phyloP scores from a whole-genome alignment of 495 filamentous ascomycete species.

The Barbatosphaeria neglecta region DNA sequence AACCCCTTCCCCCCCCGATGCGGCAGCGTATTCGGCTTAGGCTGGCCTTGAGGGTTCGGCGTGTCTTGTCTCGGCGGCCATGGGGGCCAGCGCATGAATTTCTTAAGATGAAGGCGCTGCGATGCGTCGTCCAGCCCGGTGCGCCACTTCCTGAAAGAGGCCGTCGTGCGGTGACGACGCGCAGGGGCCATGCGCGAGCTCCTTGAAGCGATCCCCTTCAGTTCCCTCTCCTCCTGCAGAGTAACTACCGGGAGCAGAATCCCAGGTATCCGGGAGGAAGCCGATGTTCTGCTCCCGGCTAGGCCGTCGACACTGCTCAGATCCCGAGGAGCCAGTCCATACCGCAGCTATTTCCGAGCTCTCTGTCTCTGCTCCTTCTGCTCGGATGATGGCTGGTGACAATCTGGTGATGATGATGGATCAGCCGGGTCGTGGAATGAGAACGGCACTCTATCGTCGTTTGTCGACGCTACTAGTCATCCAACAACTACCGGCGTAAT shows the following conservation, averaged over 20 bases:
- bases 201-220: no score
- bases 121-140: not conserved
- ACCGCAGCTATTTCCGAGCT: no score
- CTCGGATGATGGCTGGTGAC: no score
- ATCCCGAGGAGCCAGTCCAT: no score
- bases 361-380: no score
- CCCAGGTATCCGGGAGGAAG: not conserved
- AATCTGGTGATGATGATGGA: no score
- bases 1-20: not conserved
- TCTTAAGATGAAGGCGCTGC: not conserved
- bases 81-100: not conserved
- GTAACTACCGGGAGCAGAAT: not conserved
- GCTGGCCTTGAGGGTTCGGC: not conserved
- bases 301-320: not conserved
- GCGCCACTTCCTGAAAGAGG: not conserved
- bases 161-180: not conserved
- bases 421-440: no score
- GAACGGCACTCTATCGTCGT: no score
- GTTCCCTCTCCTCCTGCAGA: no score
- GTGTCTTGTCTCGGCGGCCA: not conserved
- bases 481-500: no score
- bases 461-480: no score
- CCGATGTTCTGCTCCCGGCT: no score
- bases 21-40: not conserved
- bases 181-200: not conserved